Conservation (phyloP, 768 basidiomycete genomes). For the Podaxis rugospora region DNA sequence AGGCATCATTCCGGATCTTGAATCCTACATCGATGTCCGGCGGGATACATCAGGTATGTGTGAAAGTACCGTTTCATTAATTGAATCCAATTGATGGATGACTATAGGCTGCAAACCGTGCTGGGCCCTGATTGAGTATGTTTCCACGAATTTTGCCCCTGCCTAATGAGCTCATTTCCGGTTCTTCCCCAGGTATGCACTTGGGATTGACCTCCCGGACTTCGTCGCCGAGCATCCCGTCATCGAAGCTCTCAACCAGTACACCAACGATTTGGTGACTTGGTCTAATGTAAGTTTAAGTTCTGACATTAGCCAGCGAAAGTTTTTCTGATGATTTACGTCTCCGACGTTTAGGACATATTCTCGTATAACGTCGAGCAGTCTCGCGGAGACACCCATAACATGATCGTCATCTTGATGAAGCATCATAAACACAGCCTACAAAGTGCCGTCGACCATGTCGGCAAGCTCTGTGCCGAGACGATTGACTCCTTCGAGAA, state of each 20-base stretch:
- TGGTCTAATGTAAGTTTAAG: constrained; percentile 67
- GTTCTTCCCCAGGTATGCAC: constrained; percentile 43
- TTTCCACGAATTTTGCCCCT: neutral
- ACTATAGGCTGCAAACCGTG: constrained; percentile 58
- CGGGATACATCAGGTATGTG: constrained; percentile 65
- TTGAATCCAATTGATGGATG: neutral
- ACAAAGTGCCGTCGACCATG: constrained; percentile 59
- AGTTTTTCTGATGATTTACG: constrained; percentile 7
- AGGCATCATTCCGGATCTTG: constrained; percentile 58
- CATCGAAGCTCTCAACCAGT: constrained; percentile 56
- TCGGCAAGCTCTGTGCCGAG: constrained; percentile 56
- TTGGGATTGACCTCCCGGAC: constrained; percentile 67
- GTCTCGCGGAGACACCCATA: constrained; percentile 62
- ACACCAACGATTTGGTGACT: constrained; percentile 75
- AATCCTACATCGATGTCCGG: constrained; percentile 67
- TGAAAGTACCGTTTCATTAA: neutral
- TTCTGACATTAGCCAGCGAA: neutral
- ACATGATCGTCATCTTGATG: constrained; percentile 73
- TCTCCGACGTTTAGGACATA: constrained; percentile 45
- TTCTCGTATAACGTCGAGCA: constrained; percentile 78
- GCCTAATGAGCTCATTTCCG: neutral
- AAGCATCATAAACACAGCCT: constrained; percentile 49
- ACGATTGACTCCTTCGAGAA: constrained; percentile 49
- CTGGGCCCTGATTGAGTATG: constrained; percentile 70
- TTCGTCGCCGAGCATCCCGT: constrained; percentile 63